phyloP scores from a whole-genome alignment of 75 land plant genomes.

The Pinus albicaulis region DNA sequence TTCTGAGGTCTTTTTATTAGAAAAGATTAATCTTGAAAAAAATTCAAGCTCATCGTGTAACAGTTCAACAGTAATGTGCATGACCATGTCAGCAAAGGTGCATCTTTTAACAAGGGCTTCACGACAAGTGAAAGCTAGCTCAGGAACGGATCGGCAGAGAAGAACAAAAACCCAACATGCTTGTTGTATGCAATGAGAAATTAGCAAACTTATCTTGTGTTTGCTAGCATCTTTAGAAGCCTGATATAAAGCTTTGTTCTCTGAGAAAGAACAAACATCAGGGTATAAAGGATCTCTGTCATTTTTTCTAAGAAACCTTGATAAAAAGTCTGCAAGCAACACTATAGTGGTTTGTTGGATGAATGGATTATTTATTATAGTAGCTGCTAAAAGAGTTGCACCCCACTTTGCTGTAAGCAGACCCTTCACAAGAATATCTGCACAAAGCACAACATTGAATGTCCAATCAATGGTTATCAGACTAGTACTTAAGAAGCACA shows the following conservation, averaged over 20 bases:
- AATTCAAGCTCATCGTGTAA: constrained; percentile 48
- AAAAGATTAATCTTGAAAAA: constrained; percentile 33
- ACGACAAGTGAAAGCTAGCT: constrained; percentile 32
- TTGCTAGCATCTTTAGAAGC: constrained; percentile 10
- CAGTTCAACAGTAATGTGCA: constrained; percentile 36
- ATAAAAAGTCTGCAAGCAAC: constrained; percentile 22
- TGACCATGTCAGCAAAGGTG: constrained; percentile 31
- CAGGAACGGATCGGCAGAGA: constrained; percentile 28
- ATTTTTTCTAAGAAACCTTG: background rate
- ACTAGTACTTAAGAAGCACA: background rate
- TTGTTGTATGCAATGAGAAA: constrained; percentile 22
- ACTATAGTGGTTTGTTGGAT: background rate
- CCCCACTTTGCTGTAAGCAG: constrained; percentile 34
- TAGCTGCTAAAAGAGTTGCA: constrained; percentile 18
- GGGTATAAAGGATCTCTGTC: background rate
- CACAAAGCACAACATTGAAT: constrained; percentile 5
- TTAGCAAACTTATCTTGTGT: background rate
- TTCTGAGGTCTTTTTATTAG: constrained; percentile 25
- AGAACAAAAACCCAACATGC: constrained; percentile 22
- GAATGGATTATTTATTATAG: constrained; percentile 23
- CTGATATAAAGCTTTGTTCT: constrained; percentile 7
- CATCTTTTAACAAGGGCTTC: constrained; percentile 29
- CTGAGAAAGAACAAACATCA: background rate
- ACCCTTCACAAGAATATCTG: constrained; percentile 39
- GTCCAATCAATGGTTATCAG: background rate